Evolutionary conservation across 1,284 basidiomycete species (phyloP).

Genomic region (Cutaneotrichosporon spelunceum): DNA sequence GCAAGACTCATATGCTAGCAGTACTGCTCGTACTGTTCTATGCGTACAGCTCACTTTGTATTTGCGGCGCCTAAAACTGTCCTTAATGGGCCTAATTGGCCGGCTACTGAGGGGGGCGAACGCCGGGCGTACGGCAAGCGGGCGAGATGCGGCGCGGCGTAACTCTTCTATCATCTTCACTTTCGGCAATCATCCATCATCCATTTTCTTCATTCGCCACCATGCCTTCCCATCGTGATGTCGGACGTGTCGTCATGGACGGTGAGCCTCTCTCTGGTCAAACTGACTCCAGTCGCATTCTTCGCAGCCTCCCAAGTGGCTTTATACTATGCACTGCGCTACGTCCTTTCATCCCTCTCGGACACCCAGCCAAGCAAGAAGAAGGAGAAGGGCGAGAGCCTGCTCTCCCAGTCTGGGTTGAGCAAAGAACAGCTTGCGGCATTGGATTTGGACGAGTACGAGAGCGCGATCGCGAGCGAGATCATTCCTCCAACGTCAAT

Average conservation of each 20-base stretch:
- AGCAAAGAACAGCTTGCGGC: conserved; percentile 51
- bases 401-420: conserved; percentile 44
- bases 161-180: too few species aligned
- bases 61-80: too few species aligned
- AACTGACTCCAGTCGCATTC: conserved; percentile 56
- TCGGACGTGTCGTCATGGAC: conserved; percentile 52
- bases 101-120: too few species aligned
- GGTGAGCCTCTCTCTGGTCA: conserved; percentile 36
- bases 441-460: conserved; percentile 56
- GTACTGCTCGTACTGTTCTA: too few species aligned
- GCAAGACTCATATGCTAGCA: too few species aligned
- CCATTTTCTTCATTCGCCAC: conserved; percentile 7
- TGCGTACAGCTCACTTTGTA: too few species aligned
- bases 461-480: conserved; percentile 57
- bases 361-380: conserved; percentile 42
- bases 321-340: conserved; percentile 49
- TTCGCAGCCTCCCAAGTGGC: conserved; percentile 59
- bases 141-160: too few species aligned
- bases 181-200: not conserved
- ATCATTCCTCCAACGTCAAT: conserved; percentile 56
- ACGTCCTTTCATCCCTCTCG: conserved; percentile 47
- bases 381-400: conserved; percentile 44
- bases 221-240: conserved; percentile 38
- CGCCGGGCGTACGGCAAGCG: too few species aligned
- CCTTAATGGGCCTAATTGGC: too few species aligned